Base-by-base conservation (phyloP, 768 basidiomycete species). In the Hericium erinaceus region DNA sequence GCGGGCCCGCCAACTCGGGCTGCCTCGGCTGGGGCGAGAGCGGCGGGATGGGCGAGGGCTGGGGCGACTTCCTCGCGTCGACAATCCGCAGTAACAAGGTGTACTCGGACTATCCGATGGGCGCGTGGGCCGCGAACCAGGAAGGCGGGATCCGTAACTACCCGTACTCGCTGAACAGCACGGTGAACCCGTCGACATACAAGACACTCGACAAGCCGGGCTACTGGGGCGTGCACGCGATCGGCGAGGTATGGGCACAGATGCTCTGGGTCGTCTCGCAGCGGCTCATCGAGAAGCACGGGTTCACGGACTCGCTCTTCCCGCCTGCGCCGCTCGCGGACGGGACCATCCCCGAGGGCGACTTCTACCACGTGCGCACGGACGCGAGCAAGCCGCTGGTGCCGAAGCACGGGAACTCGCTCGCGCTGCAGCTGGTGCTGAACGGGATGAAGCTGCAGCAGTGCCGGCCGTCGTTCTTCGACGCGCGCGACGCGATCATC, bases 31-130 rank as follows among this genome's bases (percentile, higher is more conserved):
- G 89, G 86, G 95, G 95, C 54, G 94, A 98, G 74, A 79, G 85
- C 26, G 95, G 95, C 40, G 95, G 94, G 24, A 98, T 98, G 95
- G 95, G 95, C 63, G 93, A 97, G 73, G 94, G 94, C 13, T 97
- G 94, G 94, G 94, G 94, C 61, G 90, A 94, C 64, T 93, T 86
- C 74, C 73, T 97, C 52, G 95, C 93, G 5, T 98, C 94, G 0
- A 82, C 82, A 0, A 87, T 94, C 67, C 83, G 94, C 51, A 88
- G 87, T 73, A 87, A 77, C 51, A 77, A 77, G 66, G 69, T 72
- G 53, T 90, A 93, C 73, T 78, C 80, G 3, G 88, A 93, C 68
- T 94, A 83, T 64, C 74, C 87, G 1, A 97, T 98, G 95, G 95
- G 95, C 51, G 80, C 89, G 8, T 99, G 95, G 95, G 95, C 95